phyloP scores from a whole-genome alignment of 2,329 filamentous ascomycete species.

The Fusarium cicatricum region DNA sequence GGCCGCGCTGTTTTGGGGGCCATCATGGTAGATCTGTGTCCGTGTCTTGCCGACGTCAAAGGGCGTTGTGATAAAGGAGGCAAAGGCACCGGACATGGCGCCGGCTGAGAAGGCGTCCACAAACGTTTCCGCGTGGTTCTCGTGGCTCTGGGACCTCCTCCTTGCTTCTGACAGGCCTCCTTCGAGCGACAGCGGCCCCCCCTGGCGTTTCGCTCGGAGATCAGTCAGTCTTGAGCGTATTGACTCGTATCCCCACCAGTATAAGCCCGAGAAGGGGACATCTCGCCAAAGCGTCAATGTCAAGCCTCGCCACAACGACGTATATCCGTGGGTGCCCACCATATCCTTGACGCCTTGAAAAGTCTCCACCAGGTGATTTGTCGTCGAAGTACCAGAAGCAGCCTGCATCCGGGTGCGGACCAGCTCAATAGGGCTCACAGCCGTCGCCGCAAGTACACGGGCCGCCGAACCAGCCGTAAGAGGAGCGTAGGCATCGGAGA shows the following conservation, averaged over 20 bases:
- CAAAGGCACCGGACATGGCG: slow-evolving; percentile 81
- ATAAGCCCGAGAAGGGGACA: slow-evolving; percentile 95
- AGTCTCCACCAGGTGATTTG: slow-evolving; percentile 80
- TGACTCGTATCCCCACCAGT: slow-evolving; percentile 98
- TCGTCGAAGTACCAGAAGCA: slow-evolving; percentile 63
- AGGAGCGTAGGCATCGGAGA: slow-evolving; percentile 77
- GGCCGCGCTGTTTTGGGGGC: slow-evolving; percentile 20
- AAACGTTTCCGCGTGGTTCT: slow-evolving; percentile 80
- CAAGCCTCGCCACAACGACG: slow-evolving; percentile 87
- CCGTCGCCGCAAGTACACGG: slow-evolving; percentile 80
- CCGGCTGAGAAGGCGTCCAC: slow-evolving; percentile 90
- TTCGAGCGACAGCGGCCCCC: slow-evolving; percentile 48
- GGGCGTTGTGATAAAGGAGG: slow-evolving; percentile 88
- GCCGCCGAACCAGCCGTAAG: slow-evolving; percentile 82
- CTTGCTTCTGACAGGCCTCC: slow-evolving; percentile 53
- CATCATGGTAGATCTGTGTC: slow-evolving; percentile 81
- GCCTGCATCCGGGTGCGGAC: slow-evolving; percentile 93
- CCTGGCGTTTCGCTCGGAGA: slow-evolving; percentile 63
- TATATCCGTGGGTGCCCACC: slow-evolving; percentile 79
- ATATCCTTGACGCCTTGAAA: slow-evolving; percentile 79
- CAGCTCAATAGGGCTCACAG: slow-evolving; percentile 91
- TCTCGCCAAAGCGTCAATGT: slow-evolving; percentile 95
- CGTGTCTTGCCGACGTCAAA: slow-evolving; percentile 98
- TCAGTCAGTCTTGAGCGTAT: slow-evolving; percentile 77
- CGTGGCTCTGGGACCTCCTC: slow-evolving; percentile 67